phyloP scores from a whole-genome alignment of 2,329 filamentous ascomycete species.

The Trichoderma semiorbis region DNA sequence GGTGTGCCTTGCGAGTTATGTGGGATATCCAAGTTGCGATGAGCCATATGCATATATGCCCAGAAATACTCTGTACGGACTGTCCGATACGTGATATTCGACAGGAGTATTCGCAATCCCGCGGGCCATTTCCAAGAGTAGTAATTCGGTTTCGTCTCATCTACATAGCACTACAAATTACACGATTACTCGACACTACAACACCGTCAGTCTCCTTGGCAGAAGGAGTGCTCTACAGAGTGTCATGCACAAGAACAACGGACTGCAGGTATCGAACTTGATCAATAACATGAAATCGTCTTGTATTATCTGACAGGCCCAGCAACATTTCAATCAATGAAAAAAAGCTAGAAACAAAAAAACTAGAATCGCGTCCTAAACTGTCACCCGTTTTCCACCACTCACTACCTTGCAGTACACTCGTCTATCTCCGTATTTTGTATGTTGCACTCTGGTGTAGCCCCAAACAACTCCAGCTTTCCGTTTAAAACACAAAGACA shows the following conservation, averaged over 20 bases:
- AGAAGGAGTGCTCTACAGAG: background rate
- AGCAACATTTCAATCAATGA: background rate
- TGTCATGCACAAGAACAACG: background rate
- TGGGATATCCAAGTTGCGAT: background rate
- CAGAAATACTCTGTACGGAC: background rate
- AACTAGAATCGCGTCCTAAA: background rate
- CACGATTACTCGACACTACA: background rate
- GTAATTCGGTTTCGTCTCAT: background rate
- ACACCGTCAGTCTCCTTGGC: background rate
- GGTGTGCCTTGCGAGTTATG: background rate
- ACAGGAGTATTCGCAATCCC: background rate
- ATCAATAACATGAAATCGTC: background rate
- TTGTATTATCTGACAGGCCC: background rate
- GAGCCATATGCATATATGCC: background rate
- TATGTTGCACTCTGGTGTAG: background rate
- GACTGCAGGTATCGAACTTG: background rate
- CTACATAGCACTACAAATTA: background rate
- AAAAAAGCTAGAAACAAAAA: background rate
- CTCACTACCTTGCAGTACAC: constrained; percentile 1
- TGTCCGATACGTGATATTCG: background rate
- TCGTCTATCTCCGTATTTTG: constrained; percentile 1
- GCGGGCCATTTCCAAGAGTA: background rate
- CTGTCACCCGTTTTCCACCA: background rate
- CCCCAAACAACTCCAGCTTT: background rate
- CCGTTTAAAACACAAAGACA: background rate